These are phyloP conservation scores for Capniomyces stellatus DNA, from an alignment of 371 early-diverging fungal genomes.

Conservation along the genomic window DNA sequence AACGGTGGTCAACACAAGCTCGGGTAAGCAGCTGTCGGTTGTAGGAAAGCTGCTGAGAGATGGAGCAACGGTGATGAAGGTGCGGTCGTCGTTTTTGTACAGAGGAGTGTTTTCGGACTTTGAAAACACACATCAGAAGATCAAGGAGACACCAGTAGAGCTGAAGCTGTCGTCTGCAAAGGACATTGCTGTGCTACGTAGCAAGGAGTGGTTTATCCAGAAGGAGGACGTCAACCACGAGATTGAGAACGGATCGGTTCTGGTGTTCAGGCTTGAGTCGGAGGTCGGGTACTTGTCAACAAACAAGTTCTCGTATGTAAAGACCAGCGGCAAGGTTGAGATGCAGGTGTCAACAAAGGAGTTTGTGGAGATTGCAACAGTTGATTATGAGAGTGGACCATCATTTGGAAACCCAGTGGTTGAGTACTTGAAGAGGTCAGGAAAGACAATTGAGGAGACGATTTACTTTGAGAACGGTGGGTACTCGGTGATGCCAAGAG, in stretches of 20 bases:
- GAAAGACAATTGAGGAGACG: conserved; percentile 21
- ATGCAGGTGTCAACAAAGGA: conserved; percentile 54
- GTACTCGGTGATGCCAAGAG: conserved; percentile 78
- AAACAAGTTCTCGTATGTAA: conserved; percentile 43
- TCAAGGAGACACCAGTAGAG: conserved; percentile 57
- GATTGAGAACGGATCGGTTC: conserved; percentile 44
- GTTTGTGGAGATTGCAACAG: conserved; percentile 55
- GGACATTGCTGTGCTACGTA: conserved; percentile 57
- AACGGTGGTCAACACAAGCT: conserved; percentile 20
- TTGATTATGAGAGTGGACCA: conserved; percentile 50
- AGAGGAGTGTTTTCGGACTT: conserved; percentile 79
- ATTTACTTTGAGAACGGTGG: conserved; percentile 55
- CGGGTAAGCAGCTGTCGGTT: conserved; percentile 84
- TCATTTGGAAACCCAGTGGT: conserved; percentile 24
- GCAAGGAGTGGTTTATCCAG: conserved; percentile 82
- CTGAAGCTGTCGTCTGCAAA: conserved; percentile 53
- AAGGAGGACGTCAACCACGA: conserved; percentile 44
- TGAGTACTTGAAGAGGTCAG: conserved; percentile 18
- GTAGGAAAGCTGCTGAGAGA: conserved; percentile 39
- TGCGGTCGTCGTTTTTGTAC: conserved; percentile 63
- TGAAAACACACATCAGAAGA: conserved; percentile 23
- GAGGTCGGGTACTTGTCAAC: conserved; percentile 53
- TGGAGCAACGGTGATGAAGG: conserved; percentile 21
- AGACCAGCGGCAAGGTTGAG: conserved; percentile 60
- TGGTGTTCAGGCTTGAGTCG: conserved; percentile 63